Base-by-base conservation (phyloP, 805 yeast species). In the Lipomyces orientalis region DNA sequence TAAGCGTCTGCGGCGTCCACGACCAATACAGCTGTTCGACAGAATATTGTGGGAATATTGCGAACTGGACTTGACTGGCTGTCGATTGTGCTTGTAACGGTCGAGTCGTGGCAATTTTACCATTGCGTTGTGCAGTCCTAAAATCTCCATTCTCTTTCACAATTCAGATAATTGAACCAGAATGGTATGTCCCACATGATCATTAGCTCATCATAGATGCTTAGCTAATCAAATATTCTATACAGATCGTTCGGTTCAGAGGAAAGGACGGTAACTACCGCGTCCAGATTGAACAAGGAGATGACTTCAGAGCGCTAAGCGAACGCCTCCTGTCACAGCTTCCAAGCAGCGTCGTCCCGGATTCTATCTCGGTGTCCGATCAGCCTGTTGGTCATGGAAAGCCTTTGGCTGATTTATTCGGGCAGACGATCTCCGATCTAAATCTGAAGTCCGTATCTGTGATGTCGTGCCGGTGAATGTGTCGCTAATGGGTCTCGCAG, bases 241-340 rank as follows among this genome's bases (percentile, higher is more conserved):
- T 22, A 6, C 56, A 81, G 92, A 85, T 93, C 72, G 80, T 90
- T 29, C 82, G 99, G 75, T 91, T 95, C 79, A 85, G 97, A 75
- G 83, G 95, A 35, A 91, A 86, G 74, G 90, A 90, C 72, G 98
- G 98, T 8, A 89, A 87, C 85, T 87, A 86, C 76, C 84, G 98
- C 64, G 84, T 90, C 46, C 76, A 80, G 33, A 86, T 85, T 35
- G 86, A 86, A 33, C 78, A 81, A 2, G 59, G 73, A 1, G 82
- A 81, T 25, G 79, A 80, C 8, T 86, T 90, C 67, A 75, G 78
- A 3, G 71, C 73, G 0, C 85, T 86, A 0, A 70, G 87, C 33
- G 83, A 72, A 34, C 60, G 61, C 33, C 75, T 67, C 19, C 65
- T 67, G 37, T 74, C 77, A 60, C 76, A 82, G 57, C 81, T 85